A percentile compares a stretch with the other conserved stretches of the same genome.
Evolutionary conservation across 2,329 filamentous ascomycete genomes (phyloP).

Genomic region (Grosmannia serpens): DNA sequence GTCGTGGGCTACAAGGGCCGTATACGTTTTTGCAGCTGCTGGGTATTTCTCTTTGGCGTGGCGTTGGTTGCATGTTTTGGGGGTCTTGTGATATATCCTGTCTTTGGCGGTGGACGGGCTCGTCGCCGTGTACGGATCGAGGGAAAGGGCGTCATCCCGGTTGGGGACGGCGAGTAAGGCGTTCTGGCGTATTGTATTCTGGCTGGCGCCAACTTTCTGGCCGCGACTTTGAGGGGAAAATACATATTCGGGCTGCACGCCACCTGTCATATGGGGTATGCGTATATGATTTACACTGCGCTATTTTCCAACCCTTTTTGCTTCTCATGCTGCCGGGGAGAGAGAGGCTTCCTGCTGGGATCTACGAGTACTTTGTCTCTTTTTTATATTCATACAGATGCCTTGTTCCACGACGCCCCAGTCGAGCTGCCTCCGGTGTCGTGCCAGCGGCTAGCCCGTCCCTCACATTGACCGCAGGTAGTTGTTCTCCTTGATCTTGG

Average conservation of each 20-base stretch:
- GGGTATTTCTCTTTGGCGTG: neutral
- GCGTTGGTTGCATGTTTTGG: neutral
- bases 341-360: neutral
- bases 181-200: neutral
- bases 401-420: neutral
- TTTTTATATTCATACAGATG: constrained; percentile 1
- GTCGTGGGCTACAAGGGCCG: neutral
- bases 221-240: neutral
- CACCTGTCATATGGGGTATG: neutral
- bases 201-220: neutral
- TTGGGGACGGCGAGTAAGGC: neutral
- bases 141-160: neutral
- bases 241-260: neutral
- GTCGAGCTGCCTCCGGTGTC: neutral
- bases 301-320: neutral
- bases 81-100: neutral
- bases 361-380: neutral
- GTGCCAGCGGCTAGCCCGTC: neutral
- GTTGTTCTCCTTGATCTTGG: constrained; percentile 73
- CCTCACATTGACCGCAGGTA: constrained; percentile 67
- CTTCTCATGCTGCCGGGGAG: neutral
- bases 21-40: neutral
- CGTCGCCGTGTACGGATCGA: neutral
- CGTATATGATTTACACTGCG: neutral
- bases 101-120: neutral